Percentiles rank a stretch among this genome's conserved stretches.
Evolutionary conservation across 805 yeast species (phyloP).

Genomic region (Candida loeiensis): DNA sequence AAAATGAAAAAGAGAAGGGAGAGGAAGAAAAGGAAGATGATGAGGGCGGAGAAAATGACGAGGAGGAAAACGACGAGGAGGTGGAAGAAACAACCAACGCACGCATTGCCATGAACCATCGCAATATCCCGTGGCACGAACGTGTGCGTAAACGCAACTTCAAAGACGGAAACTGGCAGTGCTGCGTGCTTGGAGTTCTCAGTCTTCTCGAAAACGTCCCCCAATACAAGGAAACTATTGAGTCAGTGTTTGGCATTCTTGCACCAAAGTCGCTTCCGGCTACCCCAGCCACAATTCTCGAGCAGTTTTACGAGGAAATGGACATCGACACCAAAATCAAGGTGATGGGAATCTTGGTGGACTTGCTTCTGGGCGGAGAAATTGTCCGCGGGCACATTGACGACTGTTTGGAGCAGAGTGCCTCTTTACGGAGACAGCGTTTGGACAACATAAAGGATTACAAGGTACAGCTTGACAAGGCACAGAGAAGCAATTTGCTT

Average conservation of each 20-base stretch:
- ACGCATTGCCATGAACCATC: conserved; percentile 45
- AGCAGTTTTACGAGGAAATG: conserved; percentile 54
- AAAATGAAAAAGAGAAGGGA: conserved; percentile 17
- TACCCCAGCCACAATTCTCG: conserved; percentile 45
- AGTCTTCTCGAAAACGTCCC: conserved; percentile 57
- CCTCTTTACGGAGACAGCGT: conserved; percentile 53
- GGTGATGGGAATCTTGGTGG: conserved; percentile 59
- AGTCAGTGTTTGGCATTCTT: conserved; percentile 46
- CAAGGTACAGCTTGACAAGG: conserved; percentile 49
- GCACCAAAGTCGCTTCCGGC: conserved; percentile 57
- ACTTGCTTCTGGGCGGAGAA: conserved; percentile 56
- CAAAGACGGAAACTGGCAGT: conserved; percentile 83
- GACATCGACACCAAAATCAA: conserved; percentile 52
- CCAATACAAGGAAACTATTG: conserved; percentile 48
- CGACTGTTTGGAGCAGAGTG: conserved; percentile 59
- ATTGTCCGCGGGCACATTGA: conserved; percentile 64
- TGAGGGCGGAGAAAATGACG: conserved; percentile 14
- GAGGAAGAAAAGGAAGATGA: conserved; percentile 23
- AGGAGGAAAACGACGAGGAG: conserved; percentile 13
- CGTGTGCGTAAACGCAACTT: conserved; percentile 70
- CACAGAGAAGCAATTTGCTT: conserved; percentile 30
- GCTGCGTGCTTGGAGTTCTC: conserved; percentile 69
- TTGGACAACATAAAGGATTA: conserved; percentile 63
- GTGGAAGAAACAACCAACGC: not conserved
- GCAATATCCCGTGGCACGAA: conserved; percentile 72